Evolutionary conservation across 805 yeast species (phyloP).

Genomic region (Komagataella pseudopastoris): DNA sequence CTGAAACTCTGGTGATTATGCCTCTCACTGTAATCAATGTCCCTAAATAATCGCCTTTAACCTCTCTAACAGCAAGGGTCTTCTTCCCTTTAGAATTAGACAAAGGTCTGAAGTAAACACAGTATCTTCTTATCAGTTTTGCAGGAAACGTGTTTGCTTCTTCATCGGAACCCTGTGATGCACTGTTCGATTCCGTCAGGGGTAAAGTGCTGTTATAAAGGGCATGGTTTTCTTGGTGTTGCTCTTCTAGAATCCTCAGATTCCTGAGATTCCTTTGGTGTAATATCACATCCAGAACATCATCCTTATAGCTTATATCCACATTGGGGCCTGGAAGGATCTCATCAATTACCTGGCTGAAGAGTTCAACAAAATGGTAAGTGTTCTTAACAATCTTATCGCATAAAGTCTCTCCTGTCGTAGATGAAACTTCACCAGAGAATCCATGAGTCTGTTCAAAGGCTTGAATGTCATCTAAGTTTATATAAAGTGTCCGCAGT

Average conservation of each 20-base stretch:
- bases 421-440: conserved; percentile 5
- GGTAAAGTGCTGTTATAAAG: conserved; percentile 19
- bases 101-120: conserved; percentile 75
- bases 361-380: conserved; percentile 64
- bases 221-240: conserved; percentile 35
- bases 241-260: conserved; percentile 54
- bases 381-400: conserved; percentile 61
- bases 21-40: conserved; percentile 85
- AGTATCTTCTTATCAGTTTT: conserved; percentile 74
- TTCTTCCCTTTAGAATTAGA: conserved; percentile 30
- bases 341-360: conserved; percentile 63
- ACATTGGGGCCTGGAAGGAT: conserved; percentile 80
- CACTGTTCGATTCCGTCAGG: conserved; percentile 2
- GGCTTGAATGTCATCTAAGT: conserved; percentile 69
- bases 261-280: conserved; percentile 84
- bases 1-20: conserved; percentile 88
- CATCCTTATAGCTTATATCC: conserved; percentile 70
- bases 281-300: conserved; percentile 83
- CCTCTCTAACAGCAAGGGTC: conserved; percentile 79
- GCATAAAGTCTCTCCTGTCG: conserved; percentile 4
- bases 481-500: conserved; percentile 49
- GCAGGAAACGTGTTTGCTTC: conserved; percentile 61
- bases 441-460: conserved; percentile 38
- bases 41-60: conserved; percentile 76
- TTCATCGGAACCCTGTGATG: conserved; percentile 4